Base-by-base conservation (phyloP, 805 yeast species). In the Cyberlindnera mississippiensis region DNA sequence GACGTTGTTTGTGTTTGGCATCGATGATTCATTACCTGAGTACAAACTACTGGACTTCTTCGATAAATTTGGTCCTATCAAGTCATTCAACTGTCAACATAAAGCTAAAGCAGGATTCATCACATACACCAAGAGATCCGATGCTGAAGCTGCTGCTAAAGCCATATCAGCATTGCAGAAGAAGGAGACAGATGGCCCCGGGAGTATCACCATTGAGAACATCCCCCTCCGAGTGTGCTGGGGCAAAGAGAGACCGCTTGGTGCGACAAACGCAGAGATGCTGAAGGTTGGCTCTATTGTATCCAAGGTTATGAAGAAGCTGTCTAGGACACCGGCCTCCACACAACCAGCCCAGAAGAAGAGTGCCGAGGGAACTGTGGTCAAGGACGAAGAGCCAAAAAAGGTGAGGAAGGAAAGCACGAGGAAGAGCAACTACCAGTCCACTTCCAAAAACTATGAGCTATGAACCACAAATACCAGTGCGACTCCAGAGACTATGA, bases 1-100 rank as follows among this genome's bases (percentile, higher is more conserved):
- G 39, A 73, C 89, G 0, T 73, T 88, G 40, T 88, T 89, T 57
- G 56, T 89, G 15, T 85, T 81, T 62, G 96, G 96, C 2, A 67
- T 87, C 15, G 80, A 75, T 45, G 75, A 77, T 4, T 78, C 78
- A 13, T 56, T 82, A 6, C 82, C 95, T 0, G 87, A 82, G 51
- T 80, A 79, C 60, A 63, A 65, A 39, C 65, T 88, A 13, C 57
- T 75, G 14, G 76, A 76, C 7, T 68, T 60, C 46, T 78, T 82
- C 41, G 66, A 66, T 28, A 56, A 63, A 19, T 58, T 58, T 42
- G 84, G 84, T 2, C 56, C 64, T 28, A 50, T 83, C 11, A 71
- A 73, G 40, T 61, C 76, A 15, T 55, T 80, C 24, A 67, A 69
- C 10, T 59, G 81, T 17, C 70, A 76, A 29, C 86, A 80, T 48